Base-by-base conservation (phyloP, 129 eudicot species). In the Dittrichia graveolens region DNA sequence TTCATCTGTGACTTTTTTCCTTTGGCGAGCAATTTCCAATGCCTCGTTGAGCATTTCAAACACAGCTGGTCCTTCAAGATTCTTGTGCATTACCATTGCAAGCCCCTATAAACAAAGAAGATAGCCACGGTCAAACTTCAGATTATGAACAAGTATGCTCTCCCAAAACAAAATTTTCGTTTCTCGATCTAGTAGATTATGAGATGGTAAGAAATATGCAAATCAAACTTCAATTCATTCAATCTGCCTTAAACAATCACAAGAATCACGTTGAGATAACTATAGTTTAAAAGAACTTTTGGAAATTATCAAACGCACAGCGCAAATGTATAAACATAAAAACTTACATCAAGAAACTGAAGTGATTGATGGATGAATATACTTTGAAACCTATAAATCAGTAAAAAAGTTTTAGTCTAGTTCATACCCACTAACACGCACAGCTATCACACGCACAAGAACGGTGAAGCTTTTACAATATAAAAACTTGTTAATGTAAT, bases 71-170 rank as follows among this genome's bases (percentile, higher is more conserved):
- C 96, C 98, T 84, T 94, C 98, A 57, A 47, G 79, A 64, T 90
- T 94, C 83, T 86, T 94, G 81, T 90, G 95, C 98, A 94, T 94
- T 61, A 90, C 93, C 95, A 94, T 94, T 43, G 98, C 98, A 74
- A 94, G 85, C 47, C 98, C 98, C 97, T 90, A 73, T 65, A 75
- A 14, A 64, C 44, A 75, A 41, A 80, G 35, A 69, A 39, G 61
- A 68, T 4, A 73, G 46, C 65, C 57, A 63, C 6, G 54, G 39
- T 37, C 31, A 40, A 55, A 45, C 56, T n/a, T 37, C 70, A 43
- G 64, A 42, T 46, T 31, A 31, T 61, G 35, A 48, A 48, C 40
- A 38, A 31, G 53, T 38, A 56, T 37, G 48, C n/a, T n/a, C n/a
- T n/a, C n/a, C n/a, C n/a, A n/a, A n/a, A n/a, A n/a, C n/a, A n/a